phyloP scores from a whole-genome alignment of 2,329 filamentous ascomycete genomes.

The Periconia sp. region DNA sequence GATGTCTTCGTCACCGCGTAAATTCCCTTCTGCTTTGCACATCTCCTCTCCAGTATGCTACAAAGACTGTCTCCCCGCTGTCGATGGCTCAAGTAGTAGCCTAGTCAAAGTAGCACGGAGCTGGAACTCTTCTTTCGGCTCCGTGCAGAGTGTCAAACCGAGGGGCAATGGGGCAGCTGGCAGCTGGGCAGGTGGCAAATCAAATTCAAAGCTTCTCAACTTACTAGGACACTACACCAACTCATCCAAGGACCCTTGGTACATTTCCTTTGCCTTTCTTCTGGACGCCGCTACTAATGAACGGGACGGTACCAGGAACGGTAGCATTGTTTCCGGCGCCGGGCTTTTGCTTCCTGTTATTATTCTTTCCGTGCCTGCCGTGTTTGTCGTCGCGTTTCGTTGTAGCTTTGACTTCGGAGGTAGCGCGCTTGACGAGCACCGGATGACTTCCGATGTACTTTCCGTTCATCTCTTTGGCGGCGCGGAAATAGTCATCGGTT shows the following conservation, averaged over 20 bases:
- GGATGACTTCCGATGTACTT: constrained; percentile 99
- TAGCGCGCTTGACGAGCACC: constrained; percentile 83
- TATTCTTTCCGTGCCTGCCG: constrained; percentile 47
- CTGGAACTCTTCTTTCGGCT: too few relatives aligned
- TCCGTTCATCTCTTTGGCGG: constrained; percentile 96
- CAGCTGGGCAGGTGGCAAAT: too few relatives aligned
- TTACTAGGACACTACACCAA: too few relatives aligned
- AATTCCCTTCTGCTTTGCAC: too few relatives aligned
- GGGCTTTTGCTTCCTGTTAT: constrained; percentile 39
- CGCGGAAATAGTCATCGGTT: constrained; percentile 94
- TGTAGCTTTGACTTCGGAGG: constrained; percentile 85
- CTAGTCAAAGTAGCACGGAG: too few relatives aligned
- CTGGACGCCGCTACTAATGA: constrained; percentile 35
- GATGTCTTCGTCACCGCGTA: too few relatives aligned
- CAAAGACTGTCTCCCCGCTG: too few relatives aligned
- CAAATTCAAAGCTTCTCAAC: too few relatives aligned
- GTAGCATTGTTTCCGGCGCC: constrained; percentile 16
- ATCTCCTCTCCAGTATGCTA: too few relatives aligned
- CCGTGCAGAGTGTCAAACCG: too few relatives aligned
- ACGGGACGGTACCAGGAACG: constrained; percentile 24
- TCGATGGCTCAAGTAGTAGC: too few relatives aligned
- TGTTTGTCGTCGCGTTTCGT: constrained; percentile 57
- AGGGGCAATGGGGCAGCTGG: too few relatives aligned
- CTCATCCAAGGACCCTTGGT: constrained; percentile 36
- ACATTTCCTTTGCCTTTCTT: constrained; percentile 39